Base-by-base conservation (phyloP, 2,329 filamentous ascomycete genomes). In the Phaeosphaeriaceae sp. region DNA sequence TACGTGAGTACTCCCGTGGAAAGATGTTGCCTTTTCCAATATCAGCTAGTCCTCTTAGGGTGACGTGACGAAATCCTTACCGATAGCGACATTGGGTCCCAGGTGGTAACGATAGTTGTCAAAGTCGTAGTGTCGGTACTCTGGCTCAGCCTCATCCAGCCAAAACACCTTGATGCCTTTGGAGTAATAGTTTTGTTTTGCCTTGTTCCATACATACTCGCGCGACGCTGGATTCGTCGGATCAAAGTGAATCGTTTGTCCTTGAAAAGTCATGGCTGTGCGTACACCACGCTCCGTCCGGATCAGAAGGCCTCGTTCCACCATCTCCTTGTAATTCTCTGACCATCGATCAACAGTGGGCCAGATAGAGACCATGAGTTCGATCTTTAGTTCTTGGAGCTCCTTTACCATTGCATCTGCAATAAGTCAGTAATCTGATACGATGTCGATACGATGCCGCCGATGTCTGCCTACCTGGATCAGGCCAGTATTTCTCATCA, bases 291-390 rank as follows among this genome's bases (percentile, higher is more conserved):
- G 81, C 58, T 90, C 88, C 9, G 80, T 81, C 0, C 86, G 83
- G 58, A 90, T 86, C 1, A 90, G 80, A 3, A 84, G 80, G 0
- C 88, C 88, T 10, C 81, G 80, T 54, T 87, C 84, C 0, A 88
- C 74, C 86, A 90, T 89, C 61, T 89, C 83, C 0, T 80, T 65
- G 66, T 84, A 89, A 69, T 89, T 89, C 44, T 87, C 84, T 0
- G 84, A 86, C 1, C 72, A 68, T 13, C 79, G 81, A 53, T 89
- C 86, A 1, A 90, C 87, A 0, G 87, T 89, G 0, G 88, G 88
- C 88, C 88, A 90, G 63, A 90, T 84, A 0, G 86, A 89, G 0
- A 90, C 86, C 87, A 90, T 90, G 2, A 89, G 80, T 66, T 90
- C 87, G 47, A 90, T 83, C 0, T 81, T 80, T 58, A 90, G 72